Base-by-base conservation (phyloP, 2,329 filamentous ascomycete species). In the Xylariaceae sp. region DNA sequence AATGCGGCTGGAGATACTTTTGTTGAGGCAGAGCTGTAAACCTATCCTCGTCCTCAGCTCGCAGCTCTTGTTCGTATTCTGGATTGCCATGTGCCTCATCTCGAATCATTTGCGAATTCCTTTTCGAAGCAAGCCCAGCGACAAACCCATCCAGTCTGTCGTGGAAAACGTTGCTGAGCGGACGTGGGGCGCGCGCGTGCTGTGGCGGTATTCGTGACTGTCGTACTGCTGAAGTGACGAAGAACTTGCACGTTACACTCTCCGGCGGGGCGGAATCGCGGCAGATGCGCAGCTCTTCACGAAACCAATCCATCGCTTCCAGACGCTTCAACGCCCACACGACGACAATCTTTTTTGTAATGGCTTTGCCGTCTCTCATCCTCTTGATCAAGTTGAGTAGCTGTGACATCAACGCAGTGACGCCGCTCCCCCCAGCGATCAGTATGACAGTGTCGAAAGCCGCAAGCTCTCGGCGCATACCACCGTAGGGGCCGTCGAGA, bases 241-340 rank as follows among this genome's bases (percentile, higher is more conserved):
- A 96, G 75, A 96, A 96, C 66, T 95, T 91, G 74, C 91, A 96
- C 19, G 88, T 89, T 9, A 96, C 88, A 30, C 88, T 87, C 64
- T 94, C 89, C 0, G 89, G 87, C 1, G 92, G 92, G 10, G 92
- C 91, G 44, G 84, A 86, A 68, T 96, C 89, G 60, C 90, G 82
- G 70, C 92, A 96, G 61, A 96, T 95, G 42, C 90, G 82, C 51
- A 96, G 76, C 68, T 96, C 92, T 70, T 96, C 91, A 57, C 89
- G 88, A 76, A 96, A 97, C 92, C 92, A 97, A 66, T 96, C 90
- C 84, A 97, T 90, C 1, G 90, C 89, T 68, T 96, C 92, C 12
- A 94, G 83, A 48, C 88, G 83, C 70, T 94, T 95, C 58, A 96
- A 75, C 5, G 91, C 85, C 92, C 92, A 97, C n/a, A 97, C 82